These are phyloP conservation scores for Saturnispora mendoncae DNA, from an alignment of 805 yeast species.

Conservation along the genomic window DNA sequence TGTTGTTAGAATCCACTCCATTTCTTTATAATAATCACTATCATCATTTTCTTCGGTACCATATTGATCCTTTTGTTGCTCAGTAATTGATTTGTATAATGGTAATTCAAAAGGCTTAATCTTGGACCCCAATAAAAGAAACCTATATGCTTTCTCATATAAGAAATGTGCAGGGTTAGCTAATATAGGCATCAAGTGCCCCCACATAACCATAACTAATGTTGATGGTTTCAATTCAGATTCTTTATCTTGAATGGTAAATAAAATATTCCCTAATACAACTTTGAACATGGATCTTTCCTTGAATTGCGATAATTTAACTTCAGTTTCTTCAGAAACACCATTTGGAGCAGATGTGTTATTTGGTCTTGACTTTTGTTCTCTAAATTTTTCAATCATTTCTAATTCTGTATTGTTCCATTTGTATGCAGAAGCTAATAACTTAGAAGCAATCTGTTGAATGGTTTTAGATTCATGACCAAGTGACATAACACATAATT, in stretches of 20 bases:
- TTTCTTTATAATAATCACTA: conserved; percentile 46
- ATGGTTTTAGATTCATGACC: conserved; percentile 28
- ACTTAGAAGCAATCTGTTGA: conserved; percentile 31
- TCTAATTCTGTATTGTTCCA: conserved; percentile 20
- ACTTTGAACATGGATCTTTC: conserved; percentile 50
- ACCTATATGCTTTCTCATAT: conserved; percentile 62
- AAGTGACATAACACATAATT: conserved; percentile 40
- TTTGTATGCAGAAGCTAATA: conserved; percentile 35
- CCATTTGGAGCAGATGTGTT: neutral
- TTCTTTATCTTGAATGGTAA: conserved; percentile 22
- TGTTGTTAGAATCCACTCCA: conserved; percentile 55
- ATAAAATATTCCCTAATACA: conserved; percentile 39
- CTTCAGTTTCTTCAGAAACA: neutral
- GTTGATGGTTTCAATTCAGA: conserved; percentile 28
- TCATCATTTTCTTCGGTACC: conserved; percentile 25
- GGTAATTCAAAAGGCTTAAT: conserved; percentile 38
- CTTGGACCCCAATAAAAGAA: conserved; percentile 50
- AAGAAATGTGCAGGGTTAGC: conserved; percentile 64
- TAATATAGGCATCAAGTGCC: conserved; percentile 49
- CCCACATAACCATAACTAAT: conserved; percentile 44
- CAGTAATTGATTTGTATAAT: conserved; percentile 33
- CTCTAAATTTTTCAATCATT: conserved; percentile 14
- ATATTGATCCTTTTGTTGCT: conserved; percentile 23
- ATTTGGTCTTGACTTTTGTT: conserved; percentile 4
- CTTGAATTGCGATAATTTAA: conserved; percentile 31